Base-by-base conservation (phyloP, 1,139 yeast species). In the Saccharomyces hybrid region DNA sequence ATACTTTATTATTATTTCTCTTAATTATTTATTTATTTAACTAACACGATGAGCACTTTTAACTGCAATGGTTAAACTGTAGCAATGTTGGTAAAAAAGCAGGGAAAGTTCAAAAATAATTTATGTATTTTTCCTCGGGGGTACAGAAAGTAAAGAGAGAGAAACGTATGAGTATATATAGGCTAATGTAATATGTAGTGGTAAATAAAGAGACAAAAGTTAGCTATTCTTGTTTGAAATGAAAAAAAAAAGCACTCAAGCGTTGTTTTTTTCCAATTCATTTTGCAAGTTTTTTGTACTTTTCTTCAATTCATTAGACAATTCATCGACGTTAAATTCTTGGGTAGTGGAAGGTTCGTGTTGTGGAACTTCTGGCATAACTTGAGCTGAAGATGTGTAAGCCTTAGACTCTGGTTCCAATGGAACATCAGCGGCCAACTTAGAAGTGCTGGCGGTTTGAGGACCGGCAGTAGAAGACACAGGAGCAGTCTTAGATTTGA, bases 381-480 rank as follows among this genome's bases (percentile, higher is more conserved):
- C 46, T 29, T 49, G 47, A 27, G 51, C 51, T 11, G 51, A 46
- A 9, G 51, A 16, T 9, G 51, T 41, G 29, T 49, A 49, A 13
- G 28, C 38, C 42, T 34, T 49, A 14, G 67, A 60, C 32, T 58
- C 57, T 47, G 51, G 54, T 49, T 58, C 64, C 23, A 62, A 50
- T 34, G 69, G 68, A 23, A 62, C 66, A 6, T 62, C 57, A 44
- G 62, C 62, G 48, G 64, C 65, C 58, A 58, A 71, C 32, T 58
- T 58, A 29, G 74, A 68, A 65, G 77, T 60, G 31, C 69, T 61
- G n/a, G 44, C 44, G 48, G 73, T 64, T 58, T 70, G 71, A 55
- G 73, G 71, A 58, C 85, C 82, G 61, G 86, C 85, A 54, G 87
- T 82, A 75, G 54, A 88, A 14, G 46, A 29, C 34, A 29, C 48